Base-by-base conservation (phyloP, 2,329 filamentous ascomycete species). In the Lachnellula willkommii region DNA sequence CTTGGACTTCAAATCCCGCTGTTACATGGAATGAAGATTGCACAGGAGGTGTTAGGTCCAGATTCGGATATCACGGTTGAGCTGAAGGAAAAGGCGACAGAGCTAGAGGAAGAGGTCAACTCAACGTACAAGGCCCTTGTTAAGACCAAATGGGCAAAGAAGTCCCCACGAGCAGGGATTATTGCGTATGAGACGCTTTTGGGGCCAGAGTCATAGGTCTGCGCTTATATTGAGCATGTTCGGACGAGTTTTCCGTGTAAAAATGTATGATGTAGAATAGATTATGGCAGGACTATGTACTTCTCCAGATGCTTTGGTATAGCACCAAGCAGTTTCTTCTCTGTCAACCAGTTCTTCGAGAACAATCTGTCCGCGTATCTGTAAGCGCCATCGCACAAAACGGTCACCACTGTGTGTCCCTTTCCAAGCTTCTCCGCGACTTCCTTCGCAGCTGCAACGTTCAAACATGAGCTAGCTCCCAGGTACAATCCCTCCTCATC, bases 401-500 rank as follows among this genome's bases (percentile, higher is more conserved):
- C 82, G 1, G 94, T 99, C 47, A 97, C 94, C 24, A 99, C 88
- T 0, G 89, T 96, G 72, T 93, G 83, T 9, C 93, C 92, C 64
- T 84, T 87, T 35, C 94, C 94, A 59, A 99, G 75, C 75, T 89
- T 90, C 79, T 94, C 85, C 0, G 94, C 94, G 32, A 96, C 87
- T 74, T 97, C 90, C 75, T 93, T 90, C 15, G 94, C 94, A 1
- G 94, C 94, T 6, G 93, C 94, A 14, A 99, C 94, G 70, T 99
- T 99, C 67, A 99, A 77, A 57, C 90, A 89, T 24, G 90, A 95
- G 75, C 90, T 96, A 39, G 94, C 94, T 60, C 94, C 94, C 2
- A 99, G 80, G 72, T 99, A 99, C 51, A 99, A 75, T 2, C 94
- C 94, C 71, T 99, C 94, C 74, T 97, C 91, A 68, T 97, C 92